phyloP scores from a whole-genome alignment of 768 basidiomycete genomes.

The Termitomyces sp. region DNA sequence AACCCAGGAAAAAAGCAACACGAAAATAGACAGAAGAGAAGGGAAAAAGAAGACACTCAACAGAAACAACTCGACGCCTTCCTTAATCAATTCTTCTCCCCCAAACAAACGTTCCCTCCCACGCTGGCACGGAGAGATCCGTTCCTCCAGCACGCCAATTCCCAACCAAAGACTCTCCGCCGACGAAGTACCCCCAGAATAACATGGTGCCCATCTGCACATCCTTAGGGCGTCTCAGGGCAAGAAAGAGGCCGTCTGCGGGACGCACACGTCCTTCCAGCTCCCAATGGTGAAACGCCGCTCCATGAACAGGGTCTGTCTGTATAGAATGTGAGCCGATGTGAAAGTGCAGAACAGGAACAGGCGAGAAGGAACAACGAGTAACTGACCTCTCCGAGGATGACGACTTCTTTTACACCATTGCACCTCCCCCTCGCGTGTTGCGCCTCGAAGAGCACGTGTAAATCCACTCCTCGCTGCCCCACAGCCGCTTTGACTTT shows the following conservation, averaged over 20 bases:
- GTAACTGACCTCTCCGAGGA: slow-evolving; percentile 50
- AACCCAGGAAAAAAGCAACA: background rate
- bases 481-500: background rate
- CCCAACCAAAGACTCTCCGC: slow-evolving; percentile 61
- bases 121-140: slow-evolving; percentile 42
- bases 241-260: slow-evolving; percentile 5
- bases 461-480: background rate
- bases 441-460: background rate
- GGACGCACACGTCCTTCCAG: slow-evolving; percentile 8
- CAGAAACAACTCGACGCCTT: background rate
- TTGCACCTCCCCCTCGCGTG: slow-evolving; percentile 28
- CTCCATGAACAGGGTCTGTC: slow-evolving; percentile 3
- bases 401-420: slow-evolving; percentile 55
- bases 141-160: slow-evolving; percentile 56
- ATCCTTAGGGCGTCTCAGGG: background rate
- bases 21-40: background rate
- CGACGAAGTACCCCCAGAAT: slow-evolving; percentile 70
- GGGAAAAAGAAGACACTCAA: background rate
- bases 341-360: background rate
- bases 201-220: slow-evolving; percentile 23
- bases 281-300: slow-evolving; percentile 3
- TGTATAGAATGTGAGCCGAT: background rate
- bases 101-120: slow-evolving; percentile 65
- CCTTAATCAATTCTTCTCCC: slow-evolving; percentile 33
- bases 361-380: background rate